Evolutionary conservation across 2,329 filamentous ascomycete species (phyloP).

Genomic region (Diaporthe nobilis): DNA sequence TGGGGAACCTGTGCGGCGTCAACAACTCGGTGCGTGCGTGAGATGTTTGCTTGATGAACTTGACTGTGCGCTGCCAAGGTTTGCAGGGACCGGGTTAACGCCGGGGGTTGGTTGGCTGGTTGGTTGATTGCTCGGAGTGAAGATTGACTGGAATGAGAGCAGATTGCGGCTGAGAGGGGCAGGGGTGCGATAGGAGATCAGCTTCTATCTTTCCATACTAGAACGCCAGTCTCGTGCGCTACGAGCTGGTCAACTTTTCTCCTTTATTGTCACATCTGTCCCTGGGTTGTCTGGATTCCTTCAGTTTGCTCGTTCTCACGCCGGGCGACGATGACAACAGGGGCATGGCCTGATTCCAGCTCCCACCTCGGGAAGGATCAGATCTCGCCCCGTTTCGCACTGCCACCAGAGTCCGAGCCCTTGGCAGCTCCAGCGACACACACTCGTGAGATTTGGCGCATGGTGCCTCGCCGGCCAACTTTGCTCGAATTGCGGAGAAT

Average conservation of each 20-base stretch:
- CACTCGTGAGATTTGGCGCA: background rate
- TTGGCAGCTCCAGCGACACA: background rate
- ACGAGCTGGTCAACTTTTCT: background rate
- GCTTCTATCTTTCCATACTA: background rate
- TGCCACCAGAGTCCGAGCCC: slow-evolving; percentile 17
- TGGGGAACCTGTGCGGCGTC: background rate
- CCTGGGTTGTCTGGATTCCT: background rate
- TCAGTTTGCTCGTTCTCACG: background rate
- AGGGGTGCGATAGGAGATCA: background rate
- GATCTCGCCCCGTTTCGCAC: slow-evolving; percentile 2
- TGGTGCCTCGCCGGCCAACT: background rate
- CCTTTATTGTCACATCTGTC: background rate
- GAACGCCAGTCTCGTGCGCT: background rate
- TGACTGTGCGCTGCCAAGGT: background rate
- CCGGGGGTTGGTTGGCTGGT: background rate
- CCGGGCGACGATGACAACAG: background rate
- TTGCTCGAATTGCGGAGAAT: background rate
- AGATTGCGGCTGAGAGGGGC: background rate
- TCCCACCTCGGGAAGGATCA: slow-evolving; percentile 7
- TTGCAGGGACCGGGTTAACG: background rate
- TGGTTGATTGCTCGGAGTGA: background rate
- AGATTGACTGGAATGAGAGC: background rate
- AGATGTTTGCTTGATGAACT: background rate
- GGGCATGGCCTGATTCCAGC: background rate
- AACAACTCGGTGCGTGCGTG: background rate